Base-by-base conservation (phyloP, 768 basidiomycete genomes). In the Rhizopogon roseolus region DNA sequence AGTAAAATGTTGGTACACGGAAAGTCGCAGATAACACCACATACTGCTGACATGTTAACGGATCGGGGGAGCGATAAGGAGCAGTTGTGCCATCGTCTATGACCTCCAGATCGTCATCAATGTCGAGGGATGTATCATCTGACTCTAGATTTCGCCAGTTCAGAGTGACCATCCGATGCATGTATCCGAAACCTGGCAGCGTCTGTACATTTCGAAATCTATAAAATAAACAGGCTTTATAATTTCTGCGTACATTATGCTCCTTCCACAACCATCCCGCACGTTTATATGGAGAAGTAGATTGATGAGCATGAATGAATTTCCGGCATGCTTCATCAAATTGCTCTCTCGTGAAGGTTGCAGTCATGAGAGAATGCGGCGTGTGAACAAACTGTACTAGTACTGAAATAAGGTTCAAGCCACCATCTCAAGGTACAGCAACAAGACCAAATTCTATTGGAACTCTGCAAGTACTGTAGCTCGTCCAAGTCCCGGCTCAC, bases 1-100 rank as follows among this genome's bases (percentile, higher is more conserved):
- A 93, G 71, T 93, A 94, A 62, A 96, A 87, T 1, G 84, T 79
- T 6, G 93, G 93, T 2, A 91, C 90, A 61, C 79, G 81, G 64
- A 87, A 96, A 0, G 88, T 86, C 9, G 85, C 71, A 27, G 91
- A 93, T 65, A 82, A 87, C 32, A 85, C 86, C 50, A 95, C 71
- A 55, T 81, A 86, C 68, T 93, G 86, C 44, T 72, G 70, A 57
- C 76, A 82, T 36, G 66, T 73, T 39, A 88, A 59, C 40, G 67
- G 60, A 50, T 73, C 70, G 28, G 57, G 49, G 50, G 58, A 41
- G 10, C 60, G 19, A 25, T 16, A 44, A 14, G 59, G 7, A 13
- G 71, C 69, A 28, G 67, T 68, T 2, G 79, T 75, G n/a, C 69
- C 71, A 55, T 78, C 76, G 41, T 78, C 69, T 6, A 52, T 54